Evolutionary conservation across 805 yeast genomes (phyloP).

Genomic region (Maudiozyma saulgeensis): DNA sequence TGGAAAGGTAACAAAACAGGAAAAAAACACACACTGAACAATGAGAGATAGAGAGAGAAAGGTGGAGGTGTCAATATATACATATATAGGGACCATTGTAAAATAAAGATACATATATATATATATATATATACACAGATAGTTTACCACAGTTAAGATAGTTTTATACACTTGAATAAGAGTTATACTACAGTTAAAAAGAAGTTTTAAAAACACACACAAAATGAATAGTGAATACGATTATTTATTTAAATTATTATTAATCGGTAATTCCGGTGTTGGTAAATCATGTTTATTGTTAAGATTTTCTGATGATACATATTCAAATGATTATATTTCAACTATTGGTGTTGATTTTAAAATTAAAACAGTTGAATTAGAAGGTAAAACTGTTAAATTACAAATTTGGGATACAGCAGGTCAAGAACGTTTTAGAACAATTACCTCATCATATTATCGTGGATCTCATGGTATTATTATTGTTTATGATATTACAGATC

Average conservation of each 20-base stretch:
- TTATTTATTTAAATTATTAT: conserved; percentile 84
- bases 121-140: too few relatives aligned
- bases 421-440: conserved; percentile 95
- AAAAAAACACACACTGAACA: too few relatives aligned
- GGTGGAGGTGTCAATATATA: too few relatives aligned
- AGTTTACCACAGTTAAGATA: too few relatives aligned
- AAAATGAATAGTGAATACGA: conserved; percentile 91
- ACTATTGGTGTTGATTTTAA: conserved; percentile 96
- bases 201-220: too few relatives aligned
- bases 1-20: too few relatives aligned
- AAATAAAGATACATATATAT: too few relatives aligned
- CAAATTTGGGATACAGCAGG: conserved; percentile 99
- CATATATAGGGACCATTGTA: too few relatives aligned
- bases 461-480: conserved; percentile 98
- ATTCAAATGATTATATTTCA: conserved; percentile 92
- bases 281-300: conserved; percentile 93
- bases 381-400: conserved; percentile 92
- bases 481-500: conserved; percentile 96
- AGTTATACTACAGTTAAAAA: too few relatives aligned
- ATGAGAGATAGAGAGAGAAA: too few relatives aligned
- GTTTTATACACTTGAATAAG: too few relatives aligned
- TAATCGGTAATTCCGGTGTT: conserved; percentile 98
- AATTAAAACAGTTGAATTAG: conserved; percentile 82
- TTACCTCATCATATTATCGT: conserved; percentile 93
- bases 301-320: conserved; percentile 95